phyloP scores from a whole-genome alignment of 345 rosid genomes.

The Aquilaria yunnanensis region DNA sequence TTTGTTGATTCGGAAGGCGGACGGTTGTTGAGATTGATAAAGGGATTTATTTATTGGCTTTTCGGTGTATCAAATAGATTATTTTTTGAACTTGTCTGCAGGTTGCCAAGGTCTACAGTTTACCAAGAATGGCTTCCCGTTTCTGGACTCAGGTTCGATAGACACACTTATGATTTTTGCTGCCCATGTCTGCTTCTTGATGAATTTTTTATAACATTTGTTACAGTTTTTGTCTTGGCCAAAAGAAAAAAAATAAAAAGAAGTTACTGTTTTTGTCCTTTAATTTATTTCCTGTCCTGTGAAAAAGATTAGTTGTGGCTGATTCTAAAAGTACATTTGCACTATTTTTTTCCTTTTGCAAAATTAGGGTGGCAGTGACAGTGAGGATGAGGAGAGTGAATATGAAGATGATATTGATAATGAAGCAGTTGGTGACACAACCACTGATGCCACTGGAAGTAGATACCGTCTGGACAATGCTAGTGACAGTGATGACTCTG shows the following conservation, averaged over 20 bases:
- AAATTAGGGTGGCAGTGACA: conserved; percentile 65
- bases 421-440: conserved; percentile 27
- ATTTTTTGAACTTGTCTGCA: too few species aligned
- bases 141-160: conserved; percentile 66
- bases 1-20: too few species aligned
- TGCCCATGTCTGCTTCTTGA: too few species aligned
- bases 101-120: background rate
- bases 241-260: too few species aligned
- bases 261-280: too few species aligned
- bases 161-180: background rate
- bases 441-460: conserved; percentile 24
- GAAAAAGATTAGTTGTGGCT: too few species aligned
- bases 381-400: conserved; percentile 56
- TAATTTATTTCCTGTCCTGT: too few species aligned
- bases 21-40: too few species aligned
- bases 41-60: too few species aligned
- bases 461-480: conserved; percentile 47
- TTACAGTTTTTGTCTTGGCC: too few species aligned
- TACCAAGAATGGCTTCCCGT: conserved; percentile 38
- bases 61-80: too few species aligned
- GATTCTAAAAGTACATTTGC: background rate
- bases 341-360: background rate
- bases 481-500: conserved; percentile 72
- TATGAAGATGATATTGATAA: conserved; percentile 40
- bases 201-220: too few species aligned